Evolutionary conservation across 1,284 basidiomycete species (phyloP).

Genomic region (Irpex rosettiformis): DNA sequence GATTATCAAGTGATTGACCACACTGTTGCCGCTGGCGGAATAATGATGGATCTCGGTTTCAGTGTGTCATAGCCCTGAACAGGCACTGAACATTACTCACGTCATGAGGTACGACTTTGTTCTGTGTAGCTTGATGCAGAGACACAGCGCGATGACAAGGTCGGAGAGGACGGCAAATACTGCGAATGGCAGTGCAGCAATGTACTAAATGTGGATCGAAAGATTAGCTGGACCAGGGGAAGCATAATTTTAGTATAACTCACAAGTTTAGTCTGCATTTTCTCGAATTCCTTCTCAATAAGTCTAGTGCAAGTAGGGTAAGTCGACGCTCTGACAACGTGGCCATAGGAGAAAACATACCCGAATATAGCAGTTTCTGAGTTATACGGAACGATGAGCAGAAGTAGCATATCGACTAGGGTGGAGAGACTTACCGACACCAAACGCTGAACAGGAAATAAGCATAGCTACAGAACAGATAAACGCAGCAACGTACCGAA

Average conservation of each 20-base stretch:
- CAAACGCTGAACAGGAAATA: conserved; percentile 6
- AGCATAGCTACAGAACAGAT: background rate
- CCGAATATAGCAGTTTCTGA: conserved; percentile 12
- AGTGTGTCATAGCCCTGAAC: background rate
- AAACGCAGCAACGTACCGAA: conserved; percentile 8
- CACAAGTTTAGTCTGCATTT: conserved; percentile 6
- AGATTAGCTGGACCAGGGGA: background rate
- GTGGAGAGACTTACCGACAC: conserved; percentile 5
- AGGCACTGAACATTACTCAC: conserved; percentile 3
- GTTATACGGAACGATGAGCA: background rate
- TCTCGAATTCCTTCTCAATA: background rate
- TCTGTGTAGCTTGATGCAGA: conserved; percentile 11
- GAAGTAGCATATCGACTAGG: background rate
- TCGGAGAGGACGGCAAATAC: conserved; percentile 15
- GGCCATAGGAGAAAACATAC: background rate
- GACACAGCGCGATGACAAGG: conserved; percentile 10
- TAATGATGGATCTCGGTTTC: background rate
- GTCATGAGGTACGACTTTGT: conserved; percentile 15
- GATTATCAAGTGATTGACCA: conserved; percentile 15
- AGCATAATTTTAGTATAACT: background rate
- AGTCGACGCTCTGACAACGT: background rate
- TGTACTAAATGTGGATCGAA: background rate
- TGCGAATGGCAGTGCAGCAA: conserved; percentile 13
- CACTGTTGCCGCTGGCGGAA: conserved; percentile 9
- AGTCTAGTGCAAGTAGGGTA: background rate